A percentile compares a stretch with the other conserved stretches of the same genome.
Conservation (phyloP, 768 basidiomycete genomes). For the Kwoniella pini region DNA sequence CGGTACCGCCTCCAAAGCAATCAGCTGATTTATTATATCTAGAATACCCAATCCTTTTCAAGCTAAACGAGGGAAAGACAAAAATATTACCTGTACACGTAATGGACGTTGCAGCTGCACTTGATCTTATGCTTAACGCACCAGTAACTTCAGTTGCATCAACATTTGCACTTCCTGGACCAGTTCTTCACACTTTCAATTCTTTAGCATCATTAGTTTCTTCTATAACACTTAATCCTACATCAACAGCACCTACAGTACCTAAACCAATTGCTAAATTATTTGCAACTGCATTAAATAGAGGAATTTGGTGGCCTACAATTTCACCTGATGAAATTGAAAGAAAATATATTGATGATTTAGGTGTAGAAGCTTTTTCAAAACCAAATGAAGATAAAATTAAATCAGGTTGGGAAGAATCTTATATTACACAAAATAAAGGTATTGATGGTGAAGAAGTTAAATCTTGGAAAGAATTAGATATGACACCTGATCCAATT, state of each 20-base stretch:
- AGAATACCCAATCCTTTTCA: slow-evolving; percentile 94
- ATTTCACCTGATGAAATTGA: slow-evolving; percentile 87
- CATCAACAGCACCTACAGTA: slow-evolving; percentile 70
- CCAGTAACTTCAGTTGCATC: slow-evolving; percentile 59
- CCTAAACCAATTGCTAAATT: slow-evolving; percentile 71
- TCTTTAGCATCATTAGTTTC: slow-evolving; percentile 63
- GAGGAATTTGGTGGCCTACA: slow-evolving; percentile 83
- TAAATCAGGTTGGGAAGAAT: slow-evolving; percentile 41
- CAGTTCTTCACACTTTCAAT: slow-evolving; percentile 78
- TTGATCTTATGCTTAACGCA: slow-evolving; percentile 73
- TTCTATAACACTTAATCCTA: slow-evolving; percentile 73
- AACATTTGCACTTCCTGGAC: slow-evolving; percentile 82
- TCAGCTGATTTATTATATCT: neutral
- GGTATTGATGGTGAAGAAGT: slow-evolving; percentile 56
- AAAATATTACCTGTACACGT: slow-evolving; percentile 90
- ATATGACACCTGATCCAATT: slow-evolving; percentile 77
- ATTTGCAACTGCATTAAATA: slow-evolving; percentile 66
- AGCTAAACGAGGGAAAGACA: slow-evolving; percentile 83
- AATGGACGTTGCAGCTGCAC: slow-evolving; percentile 87
- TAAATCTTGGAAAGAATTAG: slow-evolving; percentile 81
- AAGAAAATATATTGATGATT: slow-evolving; percentile 81
- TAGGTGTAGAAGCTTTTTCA: slow-evolving; percentile 55
- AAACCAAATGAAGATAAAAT: slow-evolving; percentile 14
- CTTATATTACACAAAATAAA: slow-evolving; percentile 14
- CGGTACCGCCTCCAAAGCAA: no score